A percentile compares a stretch with the other conserved stretches of the same genome.
These are phyloP conservation scores for Ceratocystis albifundus DNA, from an alignment of 2,329 filamentous ascomycete genomes.

Conservation along the genomic window DNA sequence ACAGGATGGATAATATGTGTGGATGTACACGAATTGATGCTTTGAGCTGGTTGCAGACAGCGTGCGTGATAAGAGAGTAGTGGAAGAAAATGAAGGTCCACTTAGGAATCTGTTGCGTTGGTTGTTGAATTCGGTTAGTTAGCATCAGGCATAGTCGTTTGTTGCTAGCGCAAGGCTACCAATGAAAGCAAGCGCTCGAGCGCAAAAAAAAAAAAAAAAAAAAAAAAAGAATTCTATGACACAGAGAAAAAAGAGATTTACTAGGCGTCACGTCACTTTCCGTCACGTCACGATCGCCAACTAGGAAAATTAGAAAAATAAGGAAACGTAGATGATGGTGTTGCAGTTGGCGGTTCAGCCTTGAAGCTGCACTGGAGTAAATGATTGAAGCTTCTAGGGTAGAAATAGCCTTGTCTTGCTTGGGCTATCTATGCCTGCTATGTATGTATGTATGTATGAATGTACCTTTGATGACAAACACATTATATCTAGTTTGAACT, in stretches of 20 bases:
- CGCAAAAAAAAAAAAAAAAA: constrained; percentile 6
- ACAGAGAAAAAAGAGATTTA: not conserved
- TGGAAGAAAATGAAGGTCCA: constrained; percentile 8
- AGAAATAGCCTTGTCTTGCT: not conserved
- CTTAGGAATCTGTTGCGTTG: not conserved
- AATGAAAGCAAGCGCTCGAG: not conserved
- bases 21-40: not conserved
- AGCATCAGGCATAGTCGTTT: too few species aligned
- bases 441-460: too few species aligned
- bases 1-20: too few species aligned
- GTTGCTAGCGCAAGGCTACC: constrained; percentile 9
- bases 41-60: not conserved
- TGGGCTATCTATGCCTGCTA: not conserved
- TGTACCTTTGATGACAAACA: not conserved
- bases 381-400: not conserved
- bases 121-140: too few species aligned
- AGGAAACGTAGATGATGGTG: not conserved
- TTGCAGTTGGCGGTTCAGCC: not conserved
- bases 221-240: not conserved
- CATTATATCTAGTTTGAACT: too few species aligned
- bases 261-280: not conserved
- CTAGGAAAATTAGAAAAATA: not conserved
- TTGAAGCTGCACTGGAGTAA: not conserved
- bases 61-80: not conserved
- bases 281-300: constrained; percentile 1